Evolutionary conservation across 306 rosid genomes (phyloP).

Genomic region (Oemleria cerasiformis): DNA sequence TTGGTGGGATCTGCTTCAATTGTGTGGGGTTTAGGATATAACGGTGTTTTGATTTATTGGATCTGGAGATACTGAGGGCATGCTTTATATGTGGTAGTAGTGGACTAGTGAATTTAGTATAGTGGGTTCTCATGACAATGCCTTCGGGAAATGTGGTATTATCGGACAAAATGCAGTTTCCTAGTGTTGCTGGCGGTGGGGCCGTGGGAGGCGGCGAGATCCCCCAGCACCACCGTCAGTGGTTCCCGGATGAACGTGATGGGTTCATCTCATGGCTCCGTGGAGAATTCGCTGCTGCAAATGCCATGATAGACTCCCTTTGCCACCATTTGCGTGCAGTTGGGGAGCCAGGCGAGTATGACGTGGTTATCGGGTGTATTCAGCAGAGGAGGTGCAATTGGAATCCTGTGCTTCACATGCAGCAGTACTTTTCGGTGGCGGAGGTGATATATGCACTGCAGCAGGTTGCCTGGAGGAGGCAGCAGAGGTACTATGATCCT

Average conservation of each 20-base stretch:
- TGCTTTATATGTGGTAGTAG: slow-evolving; percentile 50
- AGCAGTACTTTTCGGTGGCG: slow-evolving; percentile 82
- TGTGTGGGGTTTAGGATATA: slow-evolving; percentile 10
- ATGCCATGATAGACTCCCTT: slow-evolving; percentile 85
- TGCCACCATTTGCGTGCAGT: slow-evolving; percentile 74
- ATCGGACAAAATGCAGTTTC: slow-evolving; percentile 75
- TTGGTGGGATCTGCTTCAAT: slow-evolving; percentile 38
- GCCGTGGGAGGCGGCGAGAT: slow-evolving; percentile 51
- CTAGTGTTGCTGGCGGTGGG: slow-evolving; percentile 37
- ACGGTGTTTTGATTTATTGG: slow-evolving; percentile 27
- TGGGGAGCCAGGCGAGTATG: slow-evolving; percentile 84
- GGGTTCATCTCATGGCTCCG: slow-evolving; percentile 91
- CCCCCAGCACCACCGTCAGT: slow-evolving; percentile 62
- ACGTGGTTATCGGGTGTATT: slow-evolving; percentile 54
- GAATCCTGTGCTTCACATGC: slow-evolving; percentile 95
- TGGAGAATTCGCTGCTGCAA: slow-evolving; percentile 93
- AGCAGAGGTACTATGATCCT: slow-evolving; percentile 63
- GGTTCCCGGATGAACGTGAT: slow-evolving; percentile 93
- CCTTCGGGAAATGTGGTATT: slow-evolving; percentile 81
- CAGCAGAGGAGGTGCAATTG: slow-evolving; percentile 85
- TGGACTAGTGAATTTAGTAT: slow-evolving; percentile 33
- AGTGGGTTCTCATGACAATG: slow-evolving; percentile 77
- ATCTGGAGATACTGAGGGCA: slow-evolving; percentile 45
- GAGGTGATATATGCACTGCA: slow-evolving; percentile 72
- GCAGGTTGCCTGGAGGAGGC: slow-evolving; percentile 78